Conservation (phyloP, 177 flowering plant species). For the Telopea speciosissima region DNA sequence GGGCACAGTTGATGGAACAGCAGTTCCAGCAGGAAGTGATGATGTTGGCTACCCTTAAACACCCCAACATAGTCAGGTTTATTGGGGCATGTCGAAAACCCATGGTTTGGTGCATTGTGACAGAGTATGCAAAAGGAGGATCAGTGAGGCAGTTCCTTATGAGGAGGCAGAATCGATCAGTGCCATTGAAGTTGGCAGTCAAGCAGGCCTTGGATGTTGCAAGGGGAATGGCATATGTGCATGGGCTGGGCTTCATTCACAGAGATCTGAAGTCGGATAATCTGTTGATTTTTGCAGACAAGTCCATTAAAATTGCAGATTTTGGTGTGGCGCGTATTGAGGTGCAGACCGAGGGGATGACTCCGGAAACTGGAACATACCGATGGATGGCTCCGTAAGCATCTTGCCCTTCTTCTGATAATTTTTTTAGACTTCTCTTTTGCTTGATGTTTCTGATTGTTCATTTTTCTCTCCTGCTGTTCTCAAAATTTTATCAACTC, state of each 20-base stretch:
- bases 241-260: slow-evolving; percentile 64
- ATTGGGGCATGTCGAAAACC: slow-evolving; percentile 75
- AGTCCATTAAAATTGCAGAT: slow-evolving; percentile 75
- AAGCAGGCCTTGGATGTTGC: slow-evolving; percentile 67
- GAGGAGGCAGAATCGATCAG: slow-evolving; percentile 57
- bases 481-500: neutral
- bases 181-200: slow-evolving; percentile 61
- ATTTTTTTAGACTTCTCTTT: neutral
- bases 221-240: slow-evolving; percentile 80
- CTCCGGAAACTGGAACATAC: slow-evolving; percentile 60
- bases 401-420: neutral
- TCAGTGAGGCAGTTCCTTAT: slow-evolving; percentile 71
- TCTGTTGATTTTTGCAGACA: slow-evolving; percentile 53
- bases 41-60: slow-evolving; percentile 74
- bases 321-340: slow-evolving; percentile 62
- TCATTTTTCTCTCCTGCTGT: neutral
- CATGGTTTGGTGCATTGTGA: slow-evolving; percentile 85
- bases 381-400: slow-evolving; percentile 94
- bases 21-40: slow-evolving; percentile 83
- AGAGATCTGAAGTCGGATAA: slow-evolving; percentile 66
- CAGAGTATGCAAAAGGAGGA: slow-evolving; percentile 91
- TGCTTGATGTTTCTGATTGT: slow-evolving; percentile 1
- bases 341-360: slow-evolving; percentile 64
- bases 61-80: slow-evolving; percentile 71
- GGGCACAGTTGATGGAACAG: slow-evolving; percentile 71